Conservation (phyloP, 164 flowering plant genomes). For the Vitis vinifera region DNA sequence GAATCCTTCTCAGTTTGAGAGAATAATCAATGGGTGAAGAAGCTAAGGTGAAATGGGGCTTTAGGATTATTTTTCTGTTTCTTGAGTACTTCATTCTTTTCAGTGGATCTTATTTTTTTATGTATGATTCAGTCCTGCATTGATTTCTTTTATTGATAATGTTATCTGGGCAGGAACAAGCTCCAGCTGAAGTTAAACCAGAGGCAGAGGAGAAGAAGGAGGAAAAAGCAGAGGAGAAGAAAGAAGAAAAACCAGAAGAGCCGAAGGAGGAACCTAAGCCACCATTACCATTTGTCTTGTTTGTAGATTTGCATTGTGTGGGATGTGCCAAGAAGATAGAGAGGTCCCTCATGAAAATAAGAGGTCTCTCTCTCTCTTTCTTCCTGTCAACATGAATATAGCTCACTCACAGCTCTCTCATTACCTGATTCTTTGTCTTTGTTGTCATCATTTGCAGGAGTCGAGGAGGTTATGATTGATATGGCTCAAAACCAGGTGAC, state of each 20-base stretch:
- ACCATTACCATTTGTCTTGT: slow-evolving; percentile 64
- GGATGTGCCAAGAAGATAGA: slow-evolving; percentile 94
- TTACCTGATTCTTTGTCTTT: too few species aligned
- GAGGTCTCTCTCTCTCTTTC: slow-evolving; percentile 42
- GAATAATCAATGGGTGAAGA: slow-evolving; percentile 62
- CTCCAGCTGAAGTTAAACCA: slow-evolving; percentile 38
- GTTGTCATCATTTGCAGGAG: slow-evolving; percentile 38
- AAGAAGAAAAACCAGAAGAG: slow-evolving; percentile 35
- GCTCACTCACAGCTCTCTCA: too few species aligned
- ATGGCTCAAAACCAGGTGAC: slow-evolving; percentile 80
- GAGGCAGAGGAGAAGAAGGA: slow-evolving; percentile 42
- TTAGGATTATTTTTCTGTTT: neutral
- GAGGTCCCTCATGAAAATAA: slow-evolving; percentile 59
- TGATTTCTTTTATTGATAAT: neutral
- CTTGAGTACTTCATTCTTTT: neutral
- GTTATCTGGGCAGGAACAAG: slow-evolving; percentile 15
- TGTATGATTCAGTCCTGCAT: neutral
- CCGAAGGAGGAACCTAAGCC: slow-evolving; percentile 51
- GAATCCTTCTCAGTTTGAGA: slow-evolving; percentile 8
- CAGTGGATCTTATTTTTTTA: neutral
- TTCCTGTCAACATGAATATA: neutral
- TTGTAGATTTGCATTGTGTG: slow-evolving; percentile 85
- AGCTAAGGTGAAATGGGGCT: slow-evolving; percentile 47
- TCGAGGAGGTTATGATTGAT: slow-evolving; percentile 64
- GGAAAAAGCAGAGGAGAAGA: slow-evolving; percentile 26